phyloP scores from a whole-genome alignment of 2,329 filamentous ascomycete genomes.

The Monosporascus ibericus region DNA sequence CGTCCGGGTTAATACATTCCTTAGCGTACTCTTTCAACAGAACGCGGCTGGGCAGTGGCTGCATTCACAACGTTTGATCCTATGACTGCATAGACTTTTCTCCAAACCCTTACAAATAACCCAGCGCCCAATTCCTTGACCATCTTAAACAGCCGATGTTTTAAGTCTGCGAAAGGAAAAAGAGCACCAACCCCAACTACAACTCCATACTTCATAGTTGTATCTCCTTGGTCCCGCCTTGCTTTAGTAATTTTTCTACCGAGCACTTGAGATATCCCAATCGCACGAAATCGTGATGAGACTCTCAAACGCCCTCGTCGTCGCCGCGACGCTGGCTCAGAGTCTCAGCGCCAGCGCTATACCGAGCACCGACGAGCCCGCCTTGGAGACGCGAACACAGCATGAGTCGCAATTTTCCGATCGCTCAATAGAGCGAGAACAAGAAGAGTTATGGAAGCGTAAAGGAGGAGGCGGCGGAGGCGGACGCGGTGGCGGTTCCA shows the following conservation, averaged over 20 bases:
- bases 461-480: slow-evolving; percentile 40
- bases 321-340: slow-evolving; percentile 13
- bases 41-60: too few species aligned
- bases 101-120: too few species aligned
- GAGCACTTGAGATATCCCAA: background rate
- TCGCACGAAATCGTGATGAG: slow-evolving; percentile 17
- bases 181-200: too few species aligned
- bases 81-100: too few species aligned
- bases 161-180: too few species aligned
- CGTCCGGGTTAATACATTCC: too few species aligned
- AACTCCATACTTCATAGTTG: too few species aligned
- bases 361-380: slow-evolving; percentile 10
- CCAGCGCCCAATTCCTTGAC: too few species aligned
- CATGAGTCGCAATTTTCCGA: slow-evolving; percentile 7
- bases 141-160: too few species aligned
- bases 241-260: background rate
- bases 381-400: slow-evolving; percentile 10
- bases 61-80: too few species aligned
- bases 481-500: slow-evolving; percentile 22
- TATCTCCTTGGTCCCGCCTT: background rate
- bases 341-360: slow-evolving; percentile 16
- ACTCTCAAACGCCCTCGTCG: slow-evolving; percentile 15
- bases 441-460: slow-evolving; percentile 50
- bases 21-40: too few species aligned
- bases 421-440: slow-evolving; percentile 6